Evolutionary conservation across 2,329 filamentous ascomycete species (phyloP), one percentile per base, ranked within the genome.

Genomic region (Cyphellophora attinorum): DNA sequence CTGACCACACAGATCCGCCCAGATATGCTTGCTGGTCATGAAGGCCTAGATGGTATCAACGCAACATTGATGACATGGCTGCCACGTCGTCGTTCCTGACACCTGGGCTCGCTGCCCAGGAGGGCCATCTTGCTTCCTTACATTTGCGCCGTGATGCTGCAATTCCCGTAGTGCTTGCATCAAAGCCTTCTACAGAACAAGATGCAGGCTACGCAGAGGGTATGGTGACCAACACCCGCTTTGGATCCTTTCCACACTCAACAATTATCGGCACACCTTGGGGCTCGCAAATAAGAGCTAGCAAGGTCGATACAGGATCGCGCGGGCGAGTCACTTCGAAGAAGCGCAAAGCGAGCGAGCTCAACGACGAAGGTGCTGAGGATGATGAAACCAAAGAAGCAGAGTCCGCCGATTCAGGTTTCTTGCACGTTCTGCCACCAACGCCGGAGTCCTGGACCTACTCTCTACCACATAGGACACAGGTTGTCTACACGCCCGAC

Each of bases 211-310:
- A 86, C 50, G 72, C 74, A 18, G 81, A 86, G 54, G 82, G 82
- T 21, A 79, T 78, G 30, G 81, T 85, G 2, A 76, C 88, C 35
- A 96, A 94, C 61, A 98, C 89, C 2, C 79, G 88, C 29, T 98
- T 94, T 52, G 91, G 91, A 31, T 94, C 88, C 0, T 89, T 86
- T 41, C 83, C 84, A 0, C 84, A 89, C 54, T 81, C 74, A 8
- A 88, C 83, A 0, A 61, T 89, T 29, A 71, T 94, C 36, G 69
- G 76, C 4, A 67, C 86, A 35, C 81, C 84, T 27, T 96, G 89
- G 89, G 91, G 91, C 17, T 85, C 83, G 5, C 91, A 96, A 56
- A 79, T 96, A 14, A 73, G 85, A 30, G 91, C 91, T 5, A 94
- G 86, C 2, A 76, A 80, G 19, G 86, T 95, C 37, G 85, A 95